Percentiles rank a stretch among this genome's conserved stretches.
phyloP scores from a whole-genome alignment of 345 rosid genomes.

The Eucalyptus pauciflora region DNA sequence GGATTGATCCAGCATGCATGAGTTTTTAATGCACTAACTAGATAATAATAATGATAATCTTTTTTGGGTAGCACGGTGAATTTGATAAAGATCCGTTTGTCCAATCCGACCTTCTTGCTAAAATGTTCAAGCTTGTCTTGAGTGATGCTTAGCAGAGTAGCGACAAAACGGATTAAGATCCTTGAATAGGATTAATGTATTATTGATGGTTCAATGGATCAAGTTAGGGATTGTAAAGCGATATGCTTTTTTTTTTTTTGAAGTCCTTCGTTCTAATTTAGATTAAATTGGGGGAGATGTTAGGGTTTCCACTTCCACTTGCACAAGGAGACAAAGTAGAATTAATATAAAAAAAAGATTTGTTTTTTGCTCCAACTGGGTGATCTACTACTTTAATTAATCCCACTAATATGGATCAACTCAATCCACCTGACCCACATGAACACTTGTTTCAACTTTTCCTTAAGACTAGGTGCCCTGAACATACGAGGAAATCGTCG shows the following conservation, averaged over 20 bases:
- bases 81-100: background rate
- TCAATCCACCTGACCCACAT: background rate
- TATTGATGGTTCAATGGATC: background rate
- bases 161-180: background rate
- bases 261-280: no score
- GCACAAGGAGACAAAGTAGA: no score
- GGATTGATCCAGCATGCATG: background rate
- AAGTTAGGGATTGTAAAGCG: background rate
- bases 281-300: background rate
- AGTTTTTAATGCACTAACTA: accelerated
- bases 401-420: background rate
- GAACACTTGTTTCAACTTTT: background rate
- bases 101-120: background rate
- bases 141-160: background rate
- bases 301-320: no score
- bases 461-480: background rate
- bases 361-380: background rate
- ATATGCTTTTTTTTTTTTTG: background rate
- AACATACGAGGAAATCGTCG: background rate
- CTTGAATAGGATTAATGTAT: background rate
- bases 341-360: no score
- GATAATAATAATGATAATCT: background rate
- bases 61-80: accelerated
- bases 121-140: background rate
- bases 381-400: background rate